Evolutionary conservation across 257 asterid genomes (phyloP), one percentile per base, ranked within the genome.

Genomic region (Phtheirospermum japonicum): DNA sequence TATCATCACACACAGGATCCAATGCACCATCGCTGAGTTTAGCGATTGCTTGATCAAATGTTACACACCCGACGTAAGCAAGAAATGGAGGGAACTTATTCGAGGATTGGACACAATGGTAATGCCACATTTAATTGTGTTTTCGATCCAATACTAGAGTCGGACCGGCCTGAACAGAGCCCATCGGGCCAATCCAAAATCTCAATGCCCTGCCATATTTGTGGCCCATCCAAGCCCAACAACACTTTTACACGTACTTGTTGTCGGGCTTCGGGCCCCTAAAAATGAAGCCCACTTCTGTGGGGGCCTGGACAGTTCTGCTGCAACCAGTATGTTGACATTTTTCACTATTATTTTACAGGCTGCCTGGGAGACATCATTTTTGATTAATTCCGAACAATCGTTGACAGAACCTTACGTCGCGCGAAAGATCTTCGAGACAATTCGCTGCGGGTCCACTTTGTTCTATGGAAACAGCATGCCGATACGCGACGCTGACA

Each of bases 401-500:
- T 75, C 95, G 40, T 49, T 93, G 70, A 86, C 97, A n/a, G 99
- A 93, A 63, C 99, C 99, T 53, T 89, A 79, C 59, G 93, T 87
- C 61, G 95, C 99, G 50, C 83, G 84, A 57, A 75, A 75, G 62
- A 78, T 82, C 65, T 79, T 80, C 59, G 96, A 87, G 77, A 68
- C 79, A 19, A 74, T 89, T 69, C 80, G 68, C 32, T 77, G 84
- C 66, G 94, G 87, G 49, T 86, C 97, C 62, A 89, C 99, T 67
- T 56, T 93, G 61, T 93, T 93, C 78, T 68, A 82, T 16, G 99
- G 99, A 57, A 93, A 93, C 85, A 93, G 99, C 94, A 93, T 93
- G 99, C 85, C 99, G 9, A 71, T 93, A 62, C 97, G 97, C 59
- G 99, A 93, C 70, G 89, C 92, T 17, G 97, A 93, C 79, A 93